Evolutionary conservation across 208 protist genomes (phyloP), one percentile per base, ranked within the genome.

Genomic region (Vickermania ingenoplastis): DNA sequence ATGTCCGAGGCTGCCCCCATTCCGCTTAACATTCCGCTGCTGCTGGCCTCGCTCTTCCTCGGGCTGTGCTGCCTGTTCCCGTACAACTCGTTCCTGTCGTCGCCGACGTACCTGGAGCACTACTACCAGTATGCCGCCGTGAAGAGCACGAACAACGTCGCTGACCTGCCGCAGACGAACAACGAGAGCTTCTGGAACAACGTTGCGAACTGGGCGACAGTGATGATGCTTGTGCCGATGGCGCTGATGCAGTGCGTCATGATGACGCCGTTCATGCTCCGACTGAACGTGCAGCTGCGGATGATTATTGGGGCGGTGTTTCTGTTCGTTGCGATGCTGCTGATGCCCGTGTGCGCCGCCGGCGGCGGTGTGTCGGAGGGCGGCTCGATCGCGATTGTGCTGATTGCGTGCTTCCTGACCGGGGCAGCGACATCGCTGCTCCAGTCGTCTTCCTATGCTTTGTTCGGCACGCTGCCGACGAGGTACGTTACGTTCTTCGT

Each of bases 71-170:
- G 61, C 49, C 63, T 80, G 21, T 75, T 75, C 53, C 61, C 69
- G 23, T 75, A 75, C 63, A 80, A 80, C 65, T 76, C 69, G 24
- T 80, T 80, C 62, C 62, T 80, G 3, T 45, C 74, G 2, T 80
- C 69, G 21, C 74, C 74, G 21, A 69, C 69, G 14, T 80, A 75
- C 69, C 63, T 80, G 54, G 69, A 72, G 48, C 66, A 72, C 45
- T 80, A 75, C 69, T 80, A 66, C 65, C 66, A 73, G 66, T 80
- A 68, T 23, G 65, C 74, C 30, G 52, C 60, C 0, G 69, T 76
- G 45, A 80, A 79, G 69, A 45, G 61, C 31, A 75, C 69, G 21
- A 26, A 74, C 45, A 58, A 75, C 56, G 69, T 74, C 17, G 64
- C 60, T 58, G 67, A 53, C 1, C 68, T 75, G n/a, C 69, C 69